Percentiles rank a stretch among this genome's conserved stretches.
Conservation (phyloP, 495 filamentous ascomycete genomes). For the Lasiosphaeria hispida region DNA sequence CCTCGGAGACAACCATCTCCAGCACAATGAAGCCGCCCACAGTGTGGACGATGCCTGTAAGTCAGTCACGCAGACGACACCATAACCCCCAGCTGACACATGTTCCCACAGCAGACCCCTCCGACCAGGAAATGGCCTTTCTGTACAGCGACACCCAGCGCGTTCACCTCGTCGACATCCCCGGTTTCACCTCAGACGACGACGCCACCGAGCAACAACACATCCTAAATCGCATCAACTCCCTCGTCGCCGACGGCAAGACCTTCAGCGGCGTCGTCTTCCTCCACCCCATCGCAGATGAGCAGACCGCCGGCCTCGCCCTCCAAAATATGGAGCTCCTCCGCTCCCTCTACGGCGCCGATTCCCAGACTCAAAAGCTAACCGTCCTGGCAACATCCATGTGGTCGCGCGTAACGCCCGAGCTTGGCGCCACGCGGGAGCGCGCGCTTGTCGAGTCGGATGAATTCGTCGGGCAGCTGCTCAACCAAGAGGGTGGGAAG, state of each 20-base stretch:
- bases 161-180: conserved; percentile 8
- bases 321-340: conserved; percentile 4
- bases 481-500: not conserved
- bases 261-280: conserved; percentile 4
- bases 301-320: not conserved
- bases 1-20: not conserved
- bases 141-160: not conserved
- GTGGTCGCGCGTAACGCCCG: not conserved
- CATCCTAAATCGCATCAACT: conserved; percentile 2
- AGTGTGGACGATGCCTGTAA: conserved; percentile 9
- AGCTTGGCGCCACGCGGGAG: not conserved
- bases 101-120: not conserved
- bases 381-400: not conserved
- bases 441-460: not conserved
- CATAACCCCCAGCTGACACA: not conserved
- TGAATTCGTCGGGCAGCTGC: not conserved
- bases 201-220: not conserved
- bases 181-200: not conserved
- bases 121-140: not conserved
- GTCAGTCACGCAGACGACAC: not conserved
- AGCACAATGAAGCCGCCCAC: not conserved
- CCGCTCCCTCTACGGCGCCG: not conserved
- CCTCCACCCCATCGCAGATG: conserved; percentile 1
- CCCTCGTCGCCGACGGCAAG: conserved; percentile 5
- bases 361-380: not conserved